phyloP scores from a whole-genome alignment of 441 rosid species.

The Gossypium trilobum region DNA sequence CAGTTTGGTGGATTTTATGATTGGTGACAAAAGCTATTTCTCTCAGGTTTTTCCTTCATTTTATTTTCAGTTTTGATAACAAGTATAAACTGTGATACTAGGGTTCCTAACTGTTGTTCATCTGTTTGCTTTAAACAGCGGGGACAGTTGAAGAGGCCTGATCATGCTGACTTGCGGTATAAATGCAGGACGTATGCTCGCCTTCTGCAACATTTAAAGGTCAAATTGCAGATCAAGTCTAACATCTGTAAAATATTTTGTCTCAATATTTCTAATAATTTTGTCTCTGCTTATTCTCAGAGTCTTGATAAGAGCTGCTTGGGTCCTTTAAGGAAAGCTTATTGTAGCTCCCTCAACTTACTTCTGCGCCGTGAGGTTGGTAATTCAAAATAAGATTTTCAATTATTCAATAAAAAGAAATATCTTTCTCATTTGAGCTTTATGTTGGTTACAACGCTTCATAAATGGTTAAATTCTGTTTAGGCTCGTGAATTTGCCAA shows the following conservation, averaged over 20 bases:
- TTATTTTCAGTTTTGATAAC: constrained; percentile 11
- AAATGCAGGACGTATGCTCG: constrained; percentile 99
- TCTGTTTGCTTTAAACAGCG: constrained; percentile 47
- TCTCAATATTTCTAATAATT: constrained; percentile 14
- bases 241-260: constrained; percentile 4
- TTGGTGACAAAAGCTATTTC: constrained; percentile 95
- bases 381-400: constrained; percentile 13
- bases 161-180: constrained; percentile 97
- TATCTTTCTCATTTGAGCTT: not conserved
- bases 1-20: constrained; percentile 96
- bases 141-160: constrained; percentile 98
- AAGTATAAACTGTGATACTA: constrained; percentile 6
- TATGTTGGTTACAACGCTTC: not conserved
- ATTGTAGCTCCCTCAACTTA: constrained; percentile 83
- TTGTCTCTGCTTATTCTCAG: constrained; percentile 32
- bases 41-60: constrained; percentile 59
- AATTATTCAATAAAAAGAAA: constrained; percentile 3
- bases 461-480: constrained; percentile 11
- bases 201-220: constrained; percentile 95
- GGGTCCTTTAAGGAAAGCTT: constrained; percentile 88
- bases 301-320: constrained; percentile 87
- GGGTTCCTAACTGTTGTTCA: constrained; percentile 18
- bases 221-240: constrained; percentile 18
- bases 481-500: constrained; percentile 99
- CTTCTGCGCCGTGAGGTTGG: constrained; percentile 51